Conservation (phyloP, 208 protist species). For the Acanthamoeba triangularis region DNA sequence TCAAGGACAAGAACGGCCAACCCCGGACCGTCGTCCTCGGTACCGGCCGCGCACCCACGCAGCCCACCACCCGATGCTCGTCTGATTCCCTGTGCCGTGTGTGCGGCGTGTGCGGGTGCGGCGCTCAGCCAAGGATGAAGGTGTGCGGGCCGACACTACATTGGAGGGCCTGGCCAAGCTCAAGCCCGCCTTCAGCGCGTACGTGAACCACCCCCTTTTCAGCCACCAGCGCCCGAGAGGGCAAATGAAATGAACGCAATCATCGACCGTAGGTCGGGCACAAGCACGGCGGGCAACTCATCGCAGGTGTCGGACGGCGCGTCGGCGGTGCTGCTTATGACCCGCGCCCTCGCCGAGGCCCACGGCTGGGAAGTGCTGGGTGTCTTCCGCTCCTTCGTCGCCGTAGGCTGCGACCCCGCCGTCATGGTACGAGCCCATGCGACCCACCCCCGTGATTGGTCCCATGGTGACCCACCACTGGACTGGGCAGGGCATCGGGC, state of each 20-base stretch:
- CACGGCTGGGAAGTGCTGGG: slow-evolving; percentile 83
- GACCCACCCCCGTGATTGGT: too few species aligned
- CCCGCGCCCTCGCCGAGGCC: slow-evolving; percentile 64
- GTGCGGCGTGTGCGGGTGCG: too few species aligned
- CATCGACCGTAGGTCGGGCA: slow-evolving; percentile 90
- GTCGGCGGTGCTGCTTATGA: slow-evolving; percentile 73
- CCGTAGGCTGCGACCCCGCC: slow-evolving; percentile 73
- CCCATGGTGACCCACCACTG: too few species aligned
- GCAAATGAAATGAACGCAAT: slow-evolving; percentile 86
- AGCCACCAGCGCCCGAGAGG: too few species aligned
- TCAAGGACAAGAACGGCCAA: slow-evolving; percentile 77
- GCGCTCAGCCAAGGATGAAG: slow-evolving; percentile 83
- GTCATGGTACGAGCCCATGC: slow-evolving; percentile 33
- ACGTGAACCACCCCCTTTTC: too few species aligned
- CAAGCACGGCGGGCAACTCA: slow-evolving; percentile 90
- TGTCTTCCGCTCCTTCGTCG: slow-evolving; percentile 75
- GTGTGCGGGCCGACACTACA: slow-evolving; percentile 83
- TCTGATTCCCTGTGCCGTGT: too few species aligned
- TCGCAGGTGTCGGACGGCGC: slow-evolving; percentile 90
- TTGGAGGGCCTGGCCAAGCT: slow-evolving; percentile 84
- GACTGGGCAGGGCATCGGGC: slow-evolving; percentile 84
- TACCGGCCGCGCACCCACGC: too few species aligned
- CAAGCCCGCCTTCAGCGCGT: slow-evolving; percentile 70
- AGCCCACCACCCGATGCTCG: slow-evolving; percentile 66
- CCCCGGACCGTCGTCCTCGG: not conserved